Evolutionary conservation across 257 asterid genomes (phyloP).

Genomic region (Agastache rugosa): DNA sequence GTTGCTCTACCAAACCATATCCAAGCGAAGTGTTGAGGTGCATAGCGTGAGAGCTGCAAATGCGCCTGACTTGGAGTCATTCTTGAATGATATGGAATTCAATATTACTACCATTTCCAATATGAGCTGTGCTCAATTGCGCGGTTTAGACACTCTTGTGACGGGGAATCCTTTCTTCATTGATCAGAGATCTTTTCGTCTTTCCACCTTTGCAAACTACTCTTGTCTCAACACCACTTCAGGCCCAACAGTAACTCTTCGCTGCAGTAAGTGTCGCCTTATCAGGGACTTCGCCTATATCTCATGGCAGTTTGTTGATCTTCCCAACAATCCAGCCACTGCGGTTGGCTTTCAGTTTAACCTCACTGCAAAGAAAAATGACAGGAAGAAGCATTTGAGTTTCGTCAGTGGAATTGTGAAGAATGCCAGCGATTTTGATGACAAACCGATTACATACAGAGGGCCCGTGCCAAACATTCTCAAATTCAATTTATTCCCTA

Average conservation of each 20-base stretch:
- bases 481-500: constrained; percentile 85
- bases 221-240: constrained; percentile 79
- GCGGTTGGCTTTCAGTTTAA: constrained; percentile 93
- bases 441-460: constrained; percentile 69
- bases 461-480: constrained; percentile 76
- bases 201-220: constrained; percentile 77
- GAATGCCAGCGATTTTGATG: constrained; percentile 59
- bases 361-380: constrained; percentile 75
- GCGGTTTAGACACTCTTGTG: constrained; percentile 80
- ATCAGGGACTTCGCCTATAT: constrained; percentile 61
- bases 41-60: constrained; percentile 84
- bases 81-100: constrained; percentile 77
- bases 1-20: constrained; percentile 87
- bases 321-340: constrained; percentile 83
- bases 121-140: constrained; percentile 88
- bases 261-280: constrained; percentile 69
- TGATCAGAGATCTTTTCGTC: constrained; percentile 66
- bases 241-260: constrained; percentile 81
- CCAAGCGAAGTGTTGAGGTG: constrained; percentile 85
- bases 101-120: constrained; percentile 84
- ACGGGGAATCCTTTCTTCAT: constrained; percentile 67
- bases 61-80: constrained; percentile 79
- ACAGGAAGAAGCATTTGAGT: constrained; percentile 67
- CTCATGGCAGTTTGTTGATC: constrained; percentile 91
- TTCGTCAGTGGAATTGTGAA: constrained; percentile 78